Base-by-base conservation (phyloP, 805 yeast genomes). In the Candida tammaniensis region DNA sequence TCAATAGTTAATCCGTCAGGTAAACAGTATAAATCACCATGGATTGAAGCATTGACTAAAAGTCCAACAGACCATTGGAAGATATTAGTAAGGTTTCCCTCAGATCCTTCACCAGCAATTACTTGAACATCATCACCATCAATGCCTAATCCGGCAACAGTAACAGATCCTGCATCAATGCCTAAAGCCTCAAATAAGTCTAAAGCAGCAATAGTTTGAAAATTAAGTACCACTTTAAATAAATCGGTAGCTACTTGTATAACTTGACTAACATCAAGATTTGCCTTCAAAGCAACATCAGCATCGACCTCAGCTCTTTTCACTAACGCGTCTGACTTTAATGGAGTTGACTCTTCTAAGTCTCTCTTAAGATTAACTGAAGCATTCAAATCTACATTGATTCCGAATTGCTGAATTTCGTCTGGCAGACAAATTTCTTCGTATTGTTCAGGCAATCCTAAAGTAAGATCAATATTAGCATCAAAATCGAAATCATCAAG, bases 51-150 rank as follows among this genome's bases (percentile, higher is more conserved):
- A 31, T 45, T 38, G 17, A 56, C 54, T 13, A 51, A 36, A 30
- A 55, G 21, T 14, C 53, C 35, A 28, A 55, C 46, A 30, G 57
- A 49, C 59, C 59, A 54, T 38, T 48, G 39, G 37, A 48, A 47
- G 20, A 46, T 33, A 39, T 49, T 48, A 12, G 14, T 31, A 30
- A 40, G 38, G 13, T 35, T 35, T 35, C 43, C 47, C 25, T 40
- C 40, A n/a, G 44, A 27, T 12, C 19, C 35, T 28, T 31, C 39
- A 30, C 40, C 44, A 24, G 35, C 38, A 13, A 38, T 39, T 11
- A 49, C 39, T 19, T 44, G 36, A 16, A 33, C 22, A 19, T 31
- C 31, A 9, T 40, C 36, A 12, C 24, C 33, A 16, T 28, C 39
- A 38, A 33, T 42, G 35, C 38, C 49, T 40, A 39, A 36, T 27